A percentile compares a stretch with the other conserved stretches of the same genome.
Evolutionary conservation across 345 rosid species (phyloP).

Genomic region (Salix exigua): DNA sequence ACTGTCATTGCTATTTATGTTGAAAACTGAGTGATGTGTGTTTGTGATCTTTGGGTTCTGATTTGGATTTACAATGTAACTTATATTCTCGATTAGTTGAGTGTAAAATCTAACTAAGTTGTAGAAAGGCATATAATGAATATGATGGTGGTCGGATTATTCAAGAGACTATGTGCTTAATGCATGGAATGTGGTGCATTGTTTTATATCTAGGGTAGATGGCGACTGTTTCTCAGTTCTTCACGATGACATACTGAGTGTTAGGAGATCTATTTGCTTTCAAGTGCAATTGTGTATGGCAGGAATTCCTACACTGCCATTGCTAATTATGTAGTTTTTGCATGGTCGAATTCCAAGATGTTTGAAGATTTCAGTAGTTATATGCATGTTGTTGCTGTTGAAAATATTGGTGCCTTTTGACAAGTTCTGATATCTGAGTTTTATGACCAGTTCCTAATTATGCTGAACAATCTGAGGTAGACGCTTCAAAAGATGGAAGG

Average conservation of each 20-base stretch:
- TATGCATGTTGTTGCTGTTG: background rate
- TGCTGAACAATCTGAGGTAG: constrained; percentile 45
- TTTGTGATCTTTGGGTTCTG: background rate
- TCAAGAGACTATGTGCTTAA: background rate
- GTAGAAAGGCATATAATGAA: background rate
- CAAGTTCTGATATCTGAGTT: background rate
- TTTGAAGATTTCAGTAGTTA: background rate
- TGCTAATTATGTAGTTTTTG: background rate
- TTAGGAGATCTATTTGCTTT: background rate
- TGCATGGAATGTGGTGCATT: background rate
- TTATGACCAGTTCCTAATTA: constrained; percentile 40
- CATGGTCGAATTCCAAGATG: background rate
- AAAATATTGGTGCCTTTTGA: background rate
- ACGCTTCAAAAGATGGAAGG: constrained; percentile 43
- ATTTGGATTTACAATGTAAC: background rate
- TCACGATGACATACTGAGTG: background rate
- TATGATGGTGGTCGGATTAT: background rate
- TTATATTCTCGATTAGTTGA: background rate
- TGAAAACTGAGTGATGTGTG: background rate
- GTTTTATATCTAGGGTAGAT: background rate
- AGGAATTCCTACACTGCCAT: background rate
- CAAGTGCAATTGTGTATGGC: background rate
- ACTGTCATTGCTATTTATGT: background rate
- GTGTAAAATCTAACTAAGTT: background rate
- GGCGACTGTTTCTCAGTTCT: background rate